Evolutionary conservation across 1,284 basidiomycete species (phyloP).

Genomic region (Abortiporus biennis): DNA sequence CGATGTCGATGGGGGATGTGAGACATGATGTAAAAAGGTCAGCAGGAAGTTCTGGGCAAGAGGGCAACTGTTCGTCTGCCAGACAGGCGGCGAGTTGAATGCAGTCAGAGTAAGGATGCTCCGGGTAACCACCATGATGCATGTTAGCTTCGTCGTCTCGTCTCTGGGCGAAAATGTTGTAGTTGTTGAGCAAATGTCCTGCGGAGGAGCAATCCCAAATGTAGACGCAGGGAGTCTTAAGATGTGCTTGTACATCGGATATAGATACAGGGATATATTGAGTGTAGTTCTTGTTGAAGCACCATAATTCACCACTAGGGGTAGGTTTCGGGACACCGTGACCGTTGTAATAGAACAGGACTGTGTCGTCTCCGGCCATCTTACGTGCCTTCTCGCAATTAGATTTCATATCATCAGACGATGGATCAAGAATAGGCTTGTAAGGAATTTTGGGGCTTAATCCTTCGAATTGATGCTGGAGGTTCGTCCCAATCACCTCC

Average conservation of each 20-base stretch:
- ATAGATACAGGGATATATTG: conserved; percentile 98
- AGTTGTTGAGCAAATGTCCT: conserved; percentile 89
- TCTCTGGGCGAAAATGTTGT: conserved; percentile 81
- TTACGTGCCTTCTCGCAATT: conserved; percentile 85
- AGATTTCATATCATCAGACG: conserved; percentile 90
- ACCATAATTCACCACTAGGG: conserved; percentile 95
- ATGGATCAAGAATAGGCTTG: conserved; percentile 91
- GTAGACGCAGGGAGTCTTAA: conserved; percentile 93
- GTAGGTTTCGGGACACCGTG: conserved; percentile 98
- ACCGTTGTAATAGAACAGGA: conserved; percentile 97
- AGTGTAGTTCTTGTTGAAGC: conserved; percentile 96
- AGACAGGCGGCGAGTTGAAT: conserved; percentile 96
- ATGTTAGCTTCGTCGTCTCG: conserved; percentile 75
- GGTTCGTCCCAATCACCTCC: conserved; percentile 85
- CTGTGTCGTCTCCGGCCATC: conserved; percentile 89
- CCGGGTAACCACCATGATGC: conserved; percentile 53
- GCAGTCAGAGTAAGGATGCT: conserved; percentile 80
- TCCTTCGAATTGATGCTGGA: conserved; percentile 95
- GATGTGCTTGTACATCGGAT: conserved; percentile 88
- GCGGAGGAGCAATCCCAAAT: conserved; percentile 99
- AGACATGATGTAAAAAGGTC: conserved; percentile 97
- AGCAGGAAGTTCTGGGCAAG: conserved; percentile 94
- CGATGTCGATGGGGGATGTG: conserved; percentile 97
- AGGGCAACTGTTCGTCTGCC: conserved; percentile 88
- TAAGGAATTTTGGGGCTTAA: conserved; percentile 88